Conservation (phyloP, 2,329 filamentous ascomycete genomes). For the Claviceps arundinis region DNA sequence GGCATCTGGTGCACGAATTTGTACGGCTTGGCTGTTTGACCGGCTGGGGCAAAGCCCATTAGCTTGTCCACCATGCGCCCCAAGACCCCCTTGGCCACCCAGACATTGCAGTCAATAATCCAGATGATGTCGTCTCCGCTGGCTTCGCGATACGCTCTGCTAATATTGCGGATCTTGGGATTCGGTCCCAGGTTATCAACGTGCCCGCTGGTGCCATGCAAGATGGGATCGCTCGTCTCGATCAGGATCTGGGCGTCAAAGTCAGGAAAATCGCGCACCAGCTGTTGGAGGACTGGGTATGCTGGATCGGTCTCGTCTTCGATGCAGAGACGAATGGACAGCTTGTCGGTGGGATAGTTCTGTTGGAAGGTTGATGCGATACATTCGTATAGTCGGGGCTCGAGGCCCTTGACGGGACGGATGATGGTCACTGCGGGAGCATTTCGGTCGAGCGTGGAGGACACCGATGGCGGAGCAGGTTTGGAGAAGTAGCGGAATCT, state of each 20-base stretch:
- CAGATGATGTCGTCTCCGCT: conserved; percentile 83
- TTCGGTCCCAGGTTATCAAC: conserved; percentile 67
- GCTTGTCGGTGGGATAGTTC: conserved; percentile 60
- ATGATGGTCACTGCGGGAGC: conserved; percentile 81
- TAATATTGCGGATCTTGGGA: conserved; percentile 97
- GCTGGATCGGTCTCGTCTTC: conserved; percentile 63
- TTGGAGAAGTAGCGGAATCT: conserved; percentile 42
- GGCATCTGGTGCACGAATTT: conserved; percentile 96
- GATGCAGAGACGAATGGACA: conserved; percentile 76
- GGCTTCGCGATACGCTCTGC: conserved; percentile 79
- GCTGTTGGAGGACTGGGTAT: conserved; percentile 55
- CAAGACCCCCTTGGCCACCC: conserved; percentile 67
- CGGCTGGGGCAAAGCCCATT: conserved; percentile 48
- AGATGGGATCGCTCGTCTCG: conserved; percentile 65
- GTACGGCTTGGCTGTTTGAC: conserved; percentile 41
- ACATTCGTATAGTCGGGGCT: conserved; percentile 83
- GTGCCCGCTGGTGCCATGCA: conserved; percentile 41
- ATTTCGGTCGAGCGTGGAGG: conserved; percentile 33
- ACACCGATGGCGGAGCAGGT: conserved; percentile 34
- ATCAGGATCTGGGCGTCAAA: conserved; percentile 62
- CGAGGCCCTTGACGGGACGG: conserved; percentile 83
- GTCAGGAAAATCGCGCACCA: conserved; percentile 60
- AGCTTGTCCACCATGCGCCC: conserved; percentile 84
- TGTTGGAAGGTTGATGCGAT: conserved; percentile 76
- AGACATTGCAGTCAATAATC: conserved; percentile 95